Evolutionary conservation across 768 basidiomycete genomes (phyloP).

Genomic region (Gloeostereum incarnatum): DNA sequence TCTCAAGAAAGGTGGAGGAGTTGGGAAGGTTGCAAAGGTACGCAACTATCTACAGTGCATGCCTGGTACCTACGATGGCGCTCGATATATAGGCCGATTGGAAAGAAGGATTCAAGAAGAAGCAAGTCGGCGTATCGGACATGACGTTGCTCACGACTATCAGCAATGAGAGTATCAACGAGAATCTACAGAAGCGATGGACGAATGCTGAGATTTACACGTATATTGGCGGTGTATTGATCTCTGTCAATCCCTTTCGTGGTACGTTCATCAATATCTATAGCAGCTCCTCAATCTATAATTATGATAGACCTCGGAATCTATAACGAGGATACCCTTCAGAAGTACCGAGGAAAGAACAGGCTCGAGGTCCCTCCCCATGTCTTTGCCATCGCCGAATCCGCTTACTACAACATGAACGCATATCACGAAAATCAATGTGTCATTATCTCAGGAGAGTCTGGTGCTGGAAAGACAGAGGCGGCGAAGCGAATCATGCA

Average conservation of each 20-base stretch:
- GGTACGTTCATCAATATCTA: conserved; percentile 33
- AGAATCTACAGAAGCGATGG: conserved; percentile 96
- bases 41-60: conserved; percentile 5
- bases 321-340: conserved; percentile 85
- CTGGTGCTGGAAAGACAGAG: conserved; percentile 98
- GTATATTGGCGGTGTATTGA: conserved; percentile 95
- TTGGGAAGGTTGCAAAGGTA: conserved; percentile 73
- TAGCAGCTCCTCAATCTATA: conserved; percentile 6
- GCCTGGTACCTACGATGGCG: too few species aligned
- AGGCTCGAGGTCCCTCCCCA: conserved; percentile 96
- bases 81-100: conserved; percentile 83
- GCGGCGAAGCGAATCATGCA: conserved; percentile 99
- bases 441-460: conserved; percentile 98
- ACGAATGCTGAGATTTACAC: conserved; percentile 95
- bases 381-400: conserved; percentile 95
- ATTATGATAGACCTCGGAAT: conserved; percentile 78
- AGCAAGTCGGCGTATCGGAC: conserved; percentile 94
- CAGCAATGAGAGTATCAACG: conserved; percentile 96
- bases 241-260: conserved; percentile 99
- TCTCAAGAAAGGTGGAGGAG: conserved; percentile 49
- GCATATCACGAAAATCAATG: conserved; percentile 99
- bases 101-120: conserved; percentile 99
- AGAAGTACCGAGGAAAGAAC: conserved; percentile 91
- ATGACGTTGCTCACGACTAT: conserved; percentile 97
- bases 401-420: conserved; percentile 98